phyloP scores from a whole-genome alignment of 768 basidiomycete species.

The Tylopilus intermedius region DNA sequence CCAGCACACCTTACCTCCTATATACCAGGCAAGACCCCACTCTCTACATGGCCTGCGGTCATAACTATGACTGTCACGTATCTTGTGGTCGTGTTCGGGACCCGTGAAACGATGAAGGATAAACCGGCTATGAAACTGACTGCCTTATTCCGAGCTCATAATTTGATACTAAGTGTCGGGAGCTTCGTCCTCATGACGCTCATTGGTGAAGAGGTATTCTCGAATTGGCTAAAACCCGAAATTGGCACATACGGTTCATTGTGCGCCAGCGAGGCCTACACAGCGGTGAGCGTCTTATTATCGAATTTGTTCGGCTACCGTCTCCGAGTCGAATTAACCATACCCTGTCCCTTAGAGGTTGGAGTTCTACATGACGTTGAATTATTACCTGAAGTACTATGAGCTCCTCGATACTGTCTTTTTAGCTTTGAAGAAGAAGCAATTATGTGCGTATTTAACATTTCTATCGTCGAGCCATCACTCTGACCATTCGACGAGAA shows the following conservation, averaged over 20 bases:
- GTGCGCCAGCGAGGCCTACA: constrained; percentile 74
- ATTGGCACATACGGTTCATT: constrained; percentile 72
- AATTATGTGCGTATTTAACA: constrained; percentile 57
- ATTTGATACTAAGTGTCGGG: constrained; percentile 76
- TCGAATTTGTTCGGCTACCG: not conserved
- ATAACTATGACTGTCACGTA: constrained; percentile 64
- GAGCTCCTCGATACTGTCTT: constrained; percentile 94
- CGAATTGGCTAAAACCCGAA: constrained; percentile 68
- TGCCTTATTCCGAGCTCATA: constrained; percentile 79
- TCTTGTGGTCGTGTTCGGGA: constrained; percentile 80
- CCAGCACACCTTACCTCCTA: constrained; percentile 58
- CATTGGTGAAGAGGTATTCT: constrained; percentile 85
- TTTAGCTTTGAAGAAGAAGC: constrained; percentile 95
- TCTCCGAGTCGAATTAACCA: no score
- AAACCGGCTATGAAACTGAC: constrained; percentile 66
- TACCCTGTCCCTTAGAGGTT: constrained; percentile 42
- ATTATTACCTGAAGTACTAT: constrained; percentile 87
- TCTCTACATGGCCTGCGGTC: constrained; percentile 73
- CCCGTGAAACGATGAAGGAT: constrained; percentile 78
- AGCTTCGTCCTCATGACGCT: constrained; percentile 73
- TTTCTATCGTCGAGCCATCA: not conserved
- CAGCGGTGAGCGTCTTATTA: constrained; percentile 52
- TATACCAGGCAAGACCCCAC: constrained; percentile 69
- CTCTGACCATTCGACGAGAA: constrained; percentile 25
- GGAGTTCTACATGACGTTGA: constrained; percentile 93